Base-by-base conservation (phyloP, 2,329 filamentous ascomycete species). In the Hypoxylon rubiginosum region DNA sequence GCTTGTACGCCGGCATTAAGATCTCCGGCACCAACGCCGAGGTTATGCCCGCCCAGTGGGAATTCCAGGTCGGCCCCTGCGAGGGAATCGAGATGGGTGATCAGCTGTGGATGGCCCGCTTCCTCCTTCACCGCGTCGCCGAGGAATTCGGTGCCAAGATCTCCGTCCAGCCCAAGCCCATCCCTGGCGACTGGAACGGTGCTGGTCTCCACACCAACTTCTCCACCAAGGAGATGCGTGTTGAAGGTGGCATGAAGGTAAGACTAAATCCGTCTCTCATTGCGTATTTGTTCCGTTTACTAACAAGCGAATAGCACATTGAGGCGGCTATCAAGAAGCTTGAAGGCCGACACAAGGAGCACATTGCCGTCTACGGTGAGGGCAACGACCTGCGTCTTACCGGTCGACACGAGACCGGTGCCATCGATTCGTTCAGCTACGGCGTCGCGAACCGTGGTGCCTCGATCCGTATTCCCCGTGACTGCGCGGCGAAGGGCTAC, bases 1-100 rank as follows among this genome's bases (percentile, higher is more conserved):
- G 88, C 86, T 80, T 98, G 82, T 97, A 93, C 81, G 89, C 95
- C 66, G 91, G 92, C 66, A 87, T 99, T 83, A 90, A 94, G 81
- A 98, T 99, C 82, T 97, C 94, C 26, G 96, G 96, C 78, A 98
- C 96, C 85, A 99, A 99, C 82, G 96, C 96, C 72, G 96, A 99
- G 88, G 96, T 99, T 78, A 97, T 97, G 92, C 92, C 94, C 70
- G 94, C 92, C 66, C 95, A 97, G 83, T 98, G 95, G 95, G 95
- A 98, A 82, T 97, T 93, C 90, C 95, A 97, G 81, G 92, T 97
- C 76, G 95, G 95, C 62, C 95, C 95, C 70, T 97, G 93, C 83
- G 82, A 85, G 58, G 95, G 94, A 70, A 97, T 97, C 75, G 85
- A 90, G 79, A 92, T 98, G 87, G 96, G 96, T 81, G 96, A 99